Evolutionary conservation across 2,329 filamentous ascomycete species (phyloP).

Genomic region (Ophidiomyces ophidiicola): DNA sequence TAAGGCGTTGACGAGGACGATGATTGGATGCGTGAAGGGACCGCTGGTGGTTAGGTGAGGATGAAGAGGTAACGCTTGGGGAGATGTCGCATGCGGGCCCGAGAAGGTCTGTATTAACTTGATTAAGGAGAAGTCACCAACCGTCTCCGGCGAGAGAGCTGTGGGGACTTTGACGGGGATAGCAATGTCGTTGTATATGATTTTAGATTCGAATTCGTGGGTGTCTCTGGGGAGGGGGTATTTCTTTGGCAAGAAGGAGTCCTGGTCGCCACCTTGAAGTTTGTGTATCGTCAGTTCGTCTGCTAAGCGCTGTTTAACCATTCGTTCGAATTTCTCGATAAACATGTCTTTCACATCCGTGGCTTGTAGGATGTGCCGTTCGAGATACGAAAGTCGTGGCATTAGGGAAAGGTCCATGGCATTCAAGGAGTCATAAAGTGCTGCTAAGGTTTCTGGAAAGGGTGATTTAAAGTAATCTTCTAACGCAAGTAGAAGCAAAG

Average conservation of each 20-base stretch:
- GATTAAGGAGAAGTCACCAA: constrained; percentile 93
- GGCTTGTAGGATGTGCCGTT: constrained; percentile 73
- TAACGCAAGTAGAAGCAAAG: constrained; percentile 73
- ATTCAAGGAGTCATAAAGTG: constrained; percentile 86
- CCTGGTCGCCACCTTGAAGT: constrained; percentile 29
- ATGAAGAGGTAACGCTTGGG: constrained; percentile 74
- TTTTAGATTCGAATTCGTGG: constrained; percentile 91
- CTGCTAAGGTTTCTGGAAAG: constrained; percentile 71
- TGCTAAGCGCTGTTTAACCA: constrained; percentile 70
- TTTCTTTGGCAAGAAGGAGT: constrained; percentile 50
- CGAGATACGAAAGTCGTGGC: constrained; percentile 70
- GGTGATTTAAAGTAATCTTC: constrained; percentile 96
- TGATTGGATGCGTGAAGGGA: constrained; percentile 79
- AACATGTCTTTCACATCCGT: constrained; percentile 95
- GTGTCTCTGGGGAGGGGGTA: constrained; percentile 83
- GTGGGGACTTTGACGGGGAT: constrained; percentile 95
- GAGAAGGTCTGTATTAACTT: constrained; percentile 95
- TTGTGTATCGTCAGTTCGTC: constrained; percentile 42
- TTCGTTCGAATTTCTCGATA: constrained; percentile 91
- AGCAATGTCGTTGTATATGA: constrained; percentile 91
- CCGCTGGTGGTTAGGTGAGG: constrained; percentile 90
- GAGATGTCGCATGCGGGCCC: constrained; percentile 64
- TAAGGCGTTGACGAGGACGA: constrained; percentile 86
- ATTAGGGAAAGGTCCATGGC: constrained; percentile 92
- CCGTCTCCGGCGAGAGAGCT: constrained; percentile 84